These are phyloP conservation scores for Saccharomyces hybrid DNA, from an alignment of 1,139 yeast species.

Conservation along the genomic window DNA sequence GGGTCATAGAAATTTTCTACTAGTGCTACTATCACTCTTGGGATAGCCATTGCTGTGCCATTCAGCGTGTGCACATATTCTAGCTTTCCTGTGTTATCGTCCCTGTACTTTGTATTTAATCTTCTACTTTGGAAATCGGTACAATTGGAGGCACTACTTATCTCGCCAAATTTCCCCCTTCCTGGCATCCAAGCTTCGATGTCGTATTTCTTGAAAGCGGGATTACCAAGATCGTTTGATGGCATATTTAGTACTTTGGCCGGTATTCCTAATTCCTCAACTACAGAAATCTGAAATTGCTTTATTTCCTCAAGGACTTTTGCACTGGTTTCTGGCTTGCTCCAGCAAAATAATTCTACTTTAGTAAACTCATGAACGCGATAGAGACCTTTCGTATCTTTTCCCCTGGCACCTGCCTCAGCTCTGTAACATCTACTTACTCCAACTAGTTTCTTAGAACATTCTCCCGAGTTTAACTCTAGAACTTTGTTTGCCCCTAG, in stretches of 20 bases:
- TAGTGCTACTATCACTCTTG: slow-evolving; percentile 81
- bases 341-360: slow-evolving; percentile 85
- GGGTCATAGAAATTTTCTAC: slow-evolving; percentile 78
- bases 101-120: slow-evolving; percentile 53
- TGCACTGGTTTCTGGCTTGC: slow-evolving; percentile 41
- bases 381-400: slow-evolving; percentile 84
- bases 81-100: slow-evolving; percentile 32
- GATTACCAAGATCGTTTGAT: slow-evolving; percentile 83
- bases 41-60: slow-evolving; percentile 96
- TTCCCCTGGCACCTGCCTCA: slow-evolving; percentile 96
- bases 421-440: slow-evolving; percentile 86
- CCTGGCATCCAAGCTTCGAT: slow-evolving; percentile 99
- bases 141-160: slow-evolving; percentile 87
- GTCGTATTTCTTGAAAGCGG: slow-evolving; percentile 87
- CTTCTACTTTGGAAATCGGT: slow-evolving; percentile 87
- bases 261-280: slow-evolving; percentile 61
- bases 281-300: slow-evolving; percentile 56
- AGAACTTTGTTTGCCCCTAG: slow-evolving; percentile 42
- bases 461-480: slow-evolving; percentile 18
- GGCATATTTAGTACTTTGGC: slow-evolving; percentile 90
- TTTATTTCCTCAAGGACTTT: slow-evolving; percentile 54
- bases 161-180: slow-evolving; percentile 86
- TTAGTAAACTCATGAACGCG: slow-evolving; percentile 98
- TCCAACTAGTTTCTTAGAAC: slow-evolving; percentile 57
- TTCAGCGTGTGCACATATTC: slow-evolving; percentile 75